Conservation (phyloP, 1,139 yeast species). For the Sugiyamaella novakii region DNA sequence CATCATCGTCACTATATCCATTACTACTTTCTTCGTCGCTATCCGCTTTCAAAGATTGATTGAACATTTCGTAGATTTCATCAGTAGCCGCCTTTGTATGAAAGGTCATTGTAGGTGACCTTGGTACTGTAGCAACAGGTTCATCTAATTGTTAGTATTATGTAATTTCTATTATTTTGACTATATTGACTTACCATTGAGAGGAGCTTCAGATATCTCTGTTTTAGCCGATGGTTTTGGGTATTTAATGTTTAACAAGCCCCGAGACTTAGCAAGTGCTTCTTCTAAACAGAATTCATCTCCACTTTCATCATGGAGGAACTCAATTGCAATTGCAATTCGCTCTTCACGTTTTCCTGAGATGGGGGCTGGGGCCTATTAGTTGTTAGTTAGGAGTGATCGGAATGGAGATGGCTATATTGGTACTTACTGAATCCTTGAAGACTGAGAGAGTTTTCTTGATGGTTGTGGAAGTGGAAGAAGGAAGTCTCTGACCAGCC, state of each 20-base stretch:
- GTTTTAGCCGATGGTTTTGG: slow-evolving; percentile 23
- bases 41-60: slow-evolving; percentile 53
- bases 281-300: slow-evolving; percentile 67
- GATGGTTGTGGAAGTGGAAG: slow-evolving; percentile 23
- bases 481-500: slow-evolving; percentile 59
- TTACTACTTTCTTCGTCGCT: slow-evolving; percentile 26
- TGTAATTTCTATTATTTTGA: not conserved
- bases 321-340: slow-evolving; percentile 53
- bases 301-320: slow-evolving; percentile 47
- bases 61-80: slow-evolving; percentile 77
- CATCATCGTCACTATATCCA: slow-evolving; percentile 30
- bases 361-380: slow-evolving; percentile 21
- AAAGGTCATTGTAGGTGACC: slow-evolving; percentile 72
- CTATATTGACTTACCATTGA: slow-evolving; percentile 28
- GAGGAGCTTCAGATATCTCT: slow-evolving; percentile 29
- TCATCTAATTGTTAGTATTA: slow-evolving; percentile 25
- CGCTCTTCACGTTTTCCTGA: slow-evolving; percentile 58
- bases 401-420: not conserved
- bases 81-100: slow-evolving; percentile 74
- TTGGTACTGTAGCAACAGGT: slow-evolving; percentile 29
- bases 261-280: slow-evolving; percentile 54
- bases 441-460: slow-evolving; percentile 48
- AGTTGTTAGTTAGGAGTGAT: not conserved
- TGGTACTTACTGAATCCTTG: slow-evolving; percentile 40
- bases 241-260: slow-evolving; percentile 31